Base-by-base conservation (phyloP, 768 basidiomycete species). In the Bullera alba region DNA sequence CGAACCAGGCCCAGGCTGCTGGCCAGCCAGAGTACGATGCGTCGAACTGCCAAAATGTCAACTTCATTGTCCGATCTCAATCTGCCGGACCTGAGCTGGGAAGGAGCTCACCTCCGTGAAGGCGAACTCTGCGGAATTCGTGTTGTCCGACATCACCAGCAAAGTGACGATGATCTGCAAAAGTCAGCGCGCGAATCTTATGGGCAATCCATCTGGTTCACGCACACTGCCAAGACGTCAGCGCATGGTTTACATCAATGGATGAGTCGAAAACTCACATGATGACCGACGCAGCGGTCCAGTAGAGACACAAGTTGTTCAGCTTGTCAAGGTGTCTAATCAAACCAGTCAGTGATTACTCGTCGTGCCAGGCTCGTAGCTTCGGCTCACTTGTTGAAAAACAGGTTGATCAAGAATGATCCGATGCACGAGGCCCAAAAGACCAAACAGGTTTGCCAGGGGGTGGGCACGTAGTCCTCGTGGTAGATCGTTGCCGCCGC, bases 1-100 rank as follows among this genome's bases (percentile, higher is more conserved):
- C 80, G 65, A 83, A 84, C 62, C 83, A 84, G 0, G 81, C 76
- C 82, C 82, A 84, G 27, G 80, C 83, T 12, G 80, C 76, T 1
- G 77, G 77, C 83, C 83, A 84, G 5, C 83, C 83, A 0, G 83
- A 80, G n/a, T 73, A 67, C n/a, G 81, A 78, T 1, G 79, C 73
- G 58, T 83, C 78, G 47, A 83, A 84, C 51, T 79, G 48, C 28
- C 15, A 16, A 48, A 36, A 55, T 44, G 41, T 19, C 29, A 17
- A 16, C n/a, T n/a, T n/a, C n/a, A n/a, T 17, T 2, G 17, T 35
- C 15, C 34, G 34, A 35, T 14, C 34, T 4, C 2, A 17, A 14
- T 17, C 34, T 35, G 15, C 15, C 2, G 14, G 34, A 4, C 34
- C 15, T 2, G 17, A 35, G 17, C 15, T 35, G 23, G 25, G 2